Evolutionary conservation across 306 rosid species (phyloP).

Genomic region (Bauhinia variegata): DNA sequence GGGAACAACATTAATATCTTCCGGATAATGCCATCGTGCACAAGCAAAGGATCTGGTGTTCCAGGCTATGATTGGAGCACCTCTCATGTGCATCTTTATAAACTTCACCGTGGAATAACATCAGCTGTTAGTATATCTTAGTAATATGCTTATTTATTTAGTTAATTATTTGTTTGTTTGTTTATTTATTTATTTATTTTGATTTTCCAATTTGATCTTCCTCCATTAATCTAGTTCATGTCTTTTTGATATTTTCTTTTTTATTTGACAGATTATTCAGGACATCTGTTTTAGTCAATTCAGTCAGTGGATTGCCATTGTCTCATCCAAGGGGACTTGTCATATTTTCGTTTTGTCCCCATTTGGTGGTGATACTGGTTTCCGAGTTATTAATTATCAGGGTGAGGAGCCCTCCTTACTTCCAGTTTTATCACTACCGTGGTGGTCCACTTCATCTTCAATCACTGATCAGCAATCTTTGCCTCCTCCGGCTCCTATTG

Average conservation of each 20-base stretch:
- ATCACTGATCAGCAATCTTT: conserved; percentile 57
- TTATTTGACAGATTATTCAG: conserved; percentile 75
- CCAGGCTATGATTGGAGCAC: conserved; percentile 62
- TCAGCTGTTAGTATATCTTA: conserved; percentile 76
- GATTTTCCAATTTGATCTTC: conserved; percentile 18
- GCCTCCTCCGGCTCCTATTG: conserved; percentile 74
- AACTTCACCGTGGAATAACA: conserved; percentile 89
- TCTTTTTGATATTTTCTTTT: conserved; percentile 18
- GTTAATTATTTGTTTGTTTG: no score
- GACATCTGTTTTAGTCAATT: conserved; percentile 89
- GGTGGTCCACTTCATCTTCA: conserved; percentile 79
- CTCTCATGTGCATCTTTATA: conserved; percentile 87
- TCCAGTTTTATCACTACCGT: conserved; percentile 75
- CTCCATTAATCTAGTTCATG: conserved; percentile 20
- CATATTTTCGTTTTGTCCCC: conserved; percentile 84
- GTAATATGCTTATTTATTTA: conserved; percentile 25
- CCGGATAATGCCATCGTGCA: conserved; percentile 76
- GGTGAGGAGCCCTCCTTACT: conserved; percentile 68
- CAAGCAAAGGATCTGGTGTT: conserved; percentile 59
- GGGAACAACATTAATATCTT: conserved; percentile 85
- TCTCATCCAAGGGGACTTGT: conserved; percentile 91
- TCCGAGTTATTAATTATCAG: conserved; percentile 58
- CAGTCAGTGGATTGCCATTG: conserved; percentile 91
- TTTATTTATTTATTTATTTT: no score
- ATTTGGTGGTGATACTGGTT: conserved; percentile 88